Evolutionary conservation across 306 rosid species (phyloP), one percentile per base, ranked within the genome.

Genomic region (Pyrus pyrifolia): DNA sequence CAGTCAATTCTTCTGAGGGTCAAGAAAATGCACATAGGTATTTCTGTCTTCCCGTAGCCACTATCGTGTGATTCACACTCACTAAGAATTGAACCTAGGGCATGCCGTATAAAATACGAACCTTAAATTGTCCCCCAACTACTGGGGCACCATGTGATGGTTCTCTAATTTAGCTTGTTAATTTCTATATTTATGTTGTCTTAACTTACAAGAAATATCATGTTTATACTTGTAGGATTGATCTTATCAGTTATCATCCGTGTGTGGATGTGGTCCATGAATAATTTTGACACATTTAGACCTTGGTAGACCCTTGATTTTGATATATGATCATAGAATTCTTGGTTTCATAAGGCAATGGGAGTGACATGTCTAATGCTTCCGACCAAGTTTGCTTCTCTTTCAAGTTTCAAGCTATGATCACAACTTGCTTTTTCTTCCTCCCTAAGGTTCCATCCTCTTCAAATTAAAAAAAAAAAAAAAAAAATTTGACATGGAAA

Each of bases 401-500:
- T 58, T 70, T 49, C 55, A 17, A 51, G 55, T 51, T 55, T 33
- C 40, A 33, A 25, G 21, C 66, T 23, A n/a, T 58, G 18, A 4
- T 55, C 66, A 21, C 81, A 35, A 9, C n/a, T 5, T 49, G 65
- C 65, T 17, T 71, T 31, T 62, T 49, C 81, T 78, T 78, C 65
- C 30, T 51, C 30, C 65, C 57, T 35, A 71, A 62, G 81, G 29
- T 45, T n/a, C 29, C 0, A 18, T 46, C 35, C 10, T 60, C 74
- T 31, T 71, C 40, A 59, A 46, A 15, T 62, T 21, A 4, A 4
- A 12, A 61, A 69, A 30, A 18, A 0, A 1, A 25, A 27, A 60
- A 25, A 5, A 12, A 25, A 3, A n/a, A n/a, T n/a, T 61, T 6
- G 49, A 44, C 4, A 3, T 3, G 15, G 49, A 11, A 44, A 3